These are phyloP conservation scores for Blastomyces emzantsi DNA, from an alignment of 2,329 filamentous ascomycete species.

Conservation along the genomic window DNA sequence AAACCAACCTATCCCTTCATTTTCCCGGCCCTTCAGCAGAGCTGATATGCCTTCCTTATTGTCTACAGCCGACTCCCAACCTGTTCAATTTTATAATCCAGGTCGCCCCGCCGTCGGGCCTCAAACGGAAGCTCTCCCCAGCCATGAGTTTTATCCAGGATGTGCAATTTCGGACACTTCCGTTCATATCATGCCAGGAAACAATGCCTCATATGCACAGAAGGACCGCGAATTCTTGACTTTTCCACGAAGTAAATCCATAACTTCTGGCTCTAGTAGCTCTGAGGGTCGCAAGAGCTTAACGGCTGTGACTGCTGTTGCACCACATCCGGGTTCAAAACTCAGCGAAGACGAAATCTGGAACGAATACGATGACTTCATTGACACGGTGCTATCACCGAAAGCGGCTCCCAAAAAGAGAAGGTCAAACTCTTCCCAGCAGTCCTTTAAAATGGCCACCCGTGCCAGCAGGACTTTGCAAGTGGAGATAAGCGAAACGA, in stretches of 20 bases:
- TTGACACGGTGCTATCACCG: slow-evolving; percentile 58
- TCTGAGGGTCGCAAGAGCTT: slow-evolving; percentile 46
- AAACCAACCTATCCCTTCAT: slow-evolving; percentile 64
- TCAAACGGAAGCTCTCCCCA: slow-evolving; percentile 20
- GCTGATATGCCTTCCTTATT: slow-evolving; percentile 37
- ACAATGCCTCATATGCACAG: slow-evolving; percentile 32
- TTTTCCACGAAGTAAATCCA: slow-evolving; percentile 65
- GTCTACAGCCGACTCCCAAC: slow-evolving; percentile 21
- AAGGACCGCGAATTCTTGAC: slow-evolving; percentile 56
- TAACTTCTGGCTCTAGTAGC: slow-evolving; percentile 57
- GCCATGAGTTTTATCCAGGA: slow-evolving; percentile 20
- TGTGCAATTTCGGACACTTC: slow-evolving; percentile 28
- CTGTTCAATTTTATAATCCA: slow-evolving; percentile 21
- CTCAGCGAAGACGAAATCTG: slow-evolving; percentile 79
- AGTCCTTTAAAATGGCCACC: slow-evolving; percentile 31
- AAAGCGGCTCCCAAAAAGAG: slow-evolving; percentile 24
- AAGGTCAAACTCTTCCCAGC: slow-evolving; percentile 16
- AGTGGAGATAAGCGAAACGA: slow-evolving; percentile 24
- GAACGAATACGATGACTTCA: slow-evolving; percentile 86
- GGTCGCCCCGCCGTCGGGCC: slow-evolving; percentile 19
- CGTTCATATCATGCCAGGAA: slow-evolving; percentile 13
- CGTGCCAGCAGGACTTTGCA: slow-evolving; percentile 33
- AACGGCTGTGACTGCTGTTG: slow-evolving; percentile 55
- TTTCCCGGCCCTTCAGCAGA: slow-evolving; percentile 68
- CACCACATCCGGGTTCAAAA: slow-evolving; percentile 53